phyloP scores from a whole-genome alignment of 2,329 filamentous ascomycete genomes.

The Cryphonectria parasitica region DNA sequence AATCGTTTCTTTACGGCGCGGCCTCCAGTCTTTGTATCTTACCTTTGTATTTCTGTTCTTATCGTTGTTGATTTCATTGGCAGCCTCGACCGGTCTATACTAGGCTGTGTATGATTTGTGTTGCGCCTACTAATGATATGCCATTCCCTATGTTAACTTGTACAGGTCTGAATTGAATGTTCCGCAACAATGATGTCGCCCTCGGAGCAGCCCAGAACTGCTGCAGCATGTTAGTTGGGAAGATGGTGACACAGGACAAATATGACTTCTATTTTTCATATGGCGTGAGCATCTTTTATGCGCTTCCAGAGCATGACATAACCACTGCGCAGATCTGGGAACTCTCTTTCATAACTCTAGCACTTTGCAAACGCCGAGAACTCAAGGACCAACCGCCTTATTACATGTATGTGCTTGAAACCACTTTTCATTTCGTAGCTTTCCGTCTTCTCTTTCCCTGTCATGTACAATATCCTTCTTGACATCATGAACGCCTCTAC shows the following conservation, averaged over 20 bases:
- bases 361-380: background rate
- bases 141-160: background rate
- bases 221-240: background rate
- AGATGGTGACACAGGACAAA: background rate
- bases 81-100: background rate
- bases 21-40: background rate
- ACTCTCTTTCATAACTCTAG: background rate
- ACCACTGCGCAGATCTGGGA: background rate
- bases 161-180: background rate
- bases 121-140: slow-evolving; percentile 6
- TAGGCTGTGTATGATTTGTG: background rate
- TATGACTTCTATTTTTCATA: background rate
- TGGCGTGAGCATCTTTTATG: background rate
- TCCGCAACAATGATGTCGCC: background rate
- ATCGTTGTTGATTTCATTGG: background rate
- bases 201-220: background rate
- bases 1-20: background rate
- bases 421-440: background rate
- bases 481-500: slow-evolving; percentile 3
- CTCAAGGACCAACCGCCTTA: background rate
- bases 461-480: slow-evolving; percentile 7
- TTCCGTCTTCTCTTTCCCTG: background rate
- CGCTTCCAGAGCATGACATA: slow-evolving; percentile 3
- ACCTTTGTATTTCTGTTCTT: background rate
- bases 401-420: slow-evolving; percentile 1